phyloP scores from a whole-genome alignment of 78 protist genomes.

The Acrasis kona region DNA sequence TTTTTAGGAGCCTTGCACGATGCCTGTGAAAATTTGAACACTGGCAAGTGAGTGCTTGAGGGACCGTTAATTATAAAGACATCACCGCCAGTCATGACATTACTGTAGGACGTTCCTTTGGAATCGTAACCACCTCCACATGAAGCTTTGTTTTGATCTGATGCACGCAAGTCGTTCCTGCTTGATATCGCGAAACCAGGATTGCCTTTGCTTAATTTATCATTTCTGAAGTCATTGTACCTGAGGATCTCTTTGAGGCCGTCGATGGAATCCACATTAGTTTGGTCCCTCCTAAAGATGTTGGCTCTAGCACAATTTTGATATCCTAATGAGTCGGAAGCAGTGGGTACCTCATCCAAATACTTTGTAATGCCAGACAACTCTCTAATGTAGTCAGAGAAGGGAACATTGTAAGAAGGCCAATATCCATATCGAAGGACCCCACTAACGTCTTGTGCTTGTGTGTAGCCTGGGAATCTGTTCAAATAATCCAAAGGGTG shows the following conservation, averaged over 20 bases:
- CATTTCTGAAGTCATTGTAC: constrained; percentile 61
- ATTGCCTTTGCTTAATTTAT: constrained; percentile 57
- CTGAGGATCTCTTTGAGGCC: constrained; percentile 42
- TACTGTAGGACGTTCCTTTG: no score
- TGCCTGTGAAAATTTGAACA: no score
- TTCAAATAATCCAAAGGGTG: constrained; percentile 58
- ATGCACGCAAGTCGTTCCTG: constrained; percentile 71
- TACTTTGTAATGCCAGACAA: constrained; percentile 41
- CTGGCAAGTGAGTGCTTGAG: no score
- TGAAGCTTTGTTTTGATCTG: no score
- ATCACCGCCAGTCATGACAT: no score
- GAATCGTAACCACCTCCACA: no score
- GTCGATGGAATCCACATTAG: constrained; percentile 14
- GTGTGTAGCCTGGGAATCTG: constrained; percentile 69
- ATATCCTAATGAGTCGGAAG: constrained; percentile 19
- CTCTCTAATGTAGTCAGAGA: constrained; percentile 41
- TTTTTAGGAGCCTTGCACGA: no score
- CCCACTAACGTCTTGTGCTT: constrained; percentile 27
- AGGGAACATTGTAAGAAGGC: constrained; percentile 77
- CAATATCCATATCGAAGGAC: constrained; percentile 49
- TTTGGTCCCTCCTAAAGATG: constrained; percentile 34
- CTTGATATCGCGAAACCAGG: constrained; percentile 46
- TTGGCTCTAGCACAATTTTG: constrained; percentile 35
- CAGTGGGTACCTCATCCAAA: background rate
- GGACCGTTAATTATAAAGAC: no score